These are phyloP conservation scores for Cucumis sativus DNA, from an alignment of 306 rosid species.

Conservation along the genomic window DNA sequence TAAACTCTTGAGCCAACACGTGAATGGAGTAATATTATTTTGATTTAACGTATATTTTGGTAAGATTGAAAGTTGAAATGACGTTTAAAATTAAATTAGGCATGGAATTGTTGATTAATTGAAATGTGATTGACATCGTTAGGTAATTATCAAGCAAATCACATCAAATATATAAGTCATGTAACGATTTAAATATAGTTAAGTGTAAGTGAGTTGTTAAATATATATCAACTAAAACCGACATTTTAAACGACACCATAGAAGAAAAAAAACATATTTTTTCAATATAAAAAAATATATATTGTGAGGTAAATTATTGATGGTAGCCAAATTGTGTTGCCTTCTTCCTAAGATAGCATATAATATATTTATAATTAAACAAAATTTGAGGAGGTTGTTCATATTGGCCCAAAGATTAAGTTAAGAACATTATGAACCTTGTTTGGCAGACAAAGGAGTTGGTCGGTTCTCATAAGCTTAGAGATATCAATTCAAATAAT, in stretches of 20 bases:
- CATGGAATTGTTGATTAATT: not conserved
- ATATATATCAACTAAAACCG: not conserved
- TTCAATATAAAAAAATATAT: not conserved
- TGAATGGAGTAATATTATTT: not conserved
- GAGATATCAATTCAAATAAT: not conserved
- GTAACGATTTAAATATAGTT: not conserved
- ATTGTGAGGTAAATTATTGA: not conserved
- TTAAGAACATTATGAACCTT: not conserved
- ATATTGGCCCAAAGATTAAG: not conserved
- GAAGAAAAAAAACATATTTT: not conserved
- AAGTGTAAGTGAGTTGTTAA: not conserved
- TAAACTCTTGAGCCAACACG: not conserved
- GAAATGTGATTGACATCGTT: not conserved
- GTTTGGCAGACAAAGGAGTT: slow-evolving; percentile 1
- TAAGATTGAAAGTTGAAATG: not conserved
- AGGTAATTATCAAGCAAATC: not conserved
- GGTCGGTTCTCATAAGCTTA: not conserved
- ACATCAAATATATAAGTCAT: not conserved
- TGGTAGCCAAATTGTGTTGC: not conserved
- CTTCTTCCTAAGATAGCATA: not conserved
- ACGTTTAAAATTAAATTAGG: not conserved
- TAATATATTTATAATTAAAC: not conserved
- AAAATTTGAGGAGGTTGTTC: not conserved
- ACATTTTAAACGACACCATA: not conserved
- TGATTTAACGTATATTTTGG: not conserved